These are phyloP conservation scores for Blastobotrys illinoisensis DNA, from an alignment of 1,139 yeast species.

Conservation along the genomic window DNA sequence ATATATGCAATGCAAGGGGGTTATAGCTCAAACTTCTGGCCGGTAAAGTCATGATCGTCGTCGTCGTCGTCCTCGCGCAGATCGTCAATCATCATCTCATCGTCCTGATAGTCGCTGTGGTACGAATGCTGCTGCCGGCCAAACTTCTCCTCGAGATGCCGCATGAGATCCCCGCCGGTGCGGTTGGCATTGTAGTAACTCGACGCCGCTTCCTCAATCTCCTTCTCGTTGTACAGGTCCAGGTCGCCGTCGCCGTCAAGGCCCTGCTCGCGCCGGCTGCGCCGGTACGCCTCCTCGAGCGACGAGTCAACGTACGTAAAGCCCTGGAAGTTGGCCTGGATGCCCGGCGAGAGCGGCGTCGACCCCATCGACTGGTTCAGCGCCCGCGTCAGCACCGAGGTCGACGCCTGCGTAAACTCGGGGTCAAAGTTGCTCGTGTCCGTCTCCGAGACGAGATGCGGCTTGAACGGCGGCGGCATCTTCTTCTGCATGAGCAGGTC, in stretches of 20 bases:
- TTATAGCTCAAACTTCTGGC: conserved; percentile 71
- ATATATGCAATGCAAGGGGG: neutral
- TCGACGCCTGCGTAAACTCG: conserved; percentile 88
- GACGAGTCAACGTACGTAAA: conserved; percentile 94
- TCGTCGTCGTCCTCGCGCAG: conserved; percentile 38
- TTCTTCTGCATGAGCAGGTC: conserved; percentile 66
- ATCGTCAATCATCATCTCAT: neutral
- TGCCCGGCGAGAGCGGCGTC: conserved; percentile 87
- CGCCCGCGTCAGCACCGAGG: conserved; percentile 69
- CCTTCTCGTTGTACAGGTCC: conserved; percentile 36
- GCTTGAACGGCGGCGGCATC: conserved; percentile 97
- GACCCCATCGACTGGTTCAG: conserved; percentile 48
- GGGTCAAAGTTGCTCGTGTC: conserved; percentile 97
- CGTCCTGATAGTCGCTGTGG: conserved; percentile 1
- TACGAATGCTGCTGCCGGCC: conserved; percentile 65
- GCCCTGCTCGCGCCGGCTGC: conserved; percentile 19
- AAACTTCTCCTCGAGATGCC: conserved; percentile 40
- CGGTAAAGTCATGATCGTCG: conserved; percentile 81
- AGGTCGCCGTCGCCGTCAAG: conserved; percentile 30
- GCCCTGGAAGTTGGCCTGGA: conserved; percentile 94
- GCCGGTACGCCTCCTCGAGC: conserved; percentile 69
- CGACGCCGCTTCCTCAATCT: conserved; percentile 28
- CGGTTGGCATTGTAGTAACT: conserved; percentile 24
- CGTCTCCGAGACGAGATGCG: conserved; percentile 82
- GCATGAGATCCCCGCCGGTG: conserved; percentile 12